phyloP scores from a whole-genome alignment of 176 grass and related monocot genomes.

The Oryza glaberrima region DNA sequence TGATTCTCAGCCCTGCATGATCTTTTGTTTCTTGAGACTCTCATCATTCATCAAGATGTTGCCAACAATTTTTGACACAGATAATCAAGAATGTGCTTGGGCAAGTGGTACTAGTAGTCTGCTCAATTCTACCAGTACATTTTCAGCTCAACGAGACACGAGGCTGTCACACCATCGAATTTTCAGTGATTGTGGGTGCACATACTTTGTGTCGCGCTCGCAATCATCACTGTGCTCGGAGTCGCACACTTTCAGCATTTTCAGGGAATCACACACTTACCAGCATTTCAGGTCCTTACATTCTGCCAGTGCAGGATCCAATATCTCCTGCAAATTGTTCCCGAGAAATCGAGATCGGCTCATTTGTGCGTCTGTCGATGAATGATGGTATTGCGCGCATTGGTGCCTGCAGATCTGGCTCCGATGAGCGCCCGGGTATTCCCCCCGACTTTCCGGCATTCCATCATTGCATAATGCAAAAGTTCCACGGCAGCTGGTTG shows the following conservation, averaged over 20 bases:
- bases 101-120: background rate
- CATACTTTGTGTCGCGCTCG: background rate
- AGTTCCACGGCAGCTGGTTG: constrained; percentile 2
- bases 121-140: background rate
- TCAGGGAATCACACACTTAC: background rate
- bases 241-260: background rate
- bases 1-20: background rate
- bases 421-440: constrained; percentile 6
- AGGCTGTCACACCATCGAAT: constrained; percentile 15
- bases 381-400: background rate
- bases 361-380: background rate
- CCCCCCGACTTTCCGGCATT: constrained; percentile 31
- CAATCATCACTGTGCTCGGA: constrained; percentile 38
- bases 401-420: background rate
- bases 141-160: background rate
- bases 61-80: background rate
- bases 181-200: background rate
- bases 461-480: constrained; percentile 20
- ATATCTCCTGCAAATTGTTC: constrained; percentile 24
- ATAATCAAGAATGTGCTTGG: background rate
- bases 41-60: background rate
- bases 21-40: background rate
- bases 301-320: constrained; percentile 41
- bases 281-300: background rate
- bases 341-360: constrained; percentile 7